Base-by-base conservation (phyloP, 2,329 filamentous ascomycete species). In the Xylaria sp. region DNA sequence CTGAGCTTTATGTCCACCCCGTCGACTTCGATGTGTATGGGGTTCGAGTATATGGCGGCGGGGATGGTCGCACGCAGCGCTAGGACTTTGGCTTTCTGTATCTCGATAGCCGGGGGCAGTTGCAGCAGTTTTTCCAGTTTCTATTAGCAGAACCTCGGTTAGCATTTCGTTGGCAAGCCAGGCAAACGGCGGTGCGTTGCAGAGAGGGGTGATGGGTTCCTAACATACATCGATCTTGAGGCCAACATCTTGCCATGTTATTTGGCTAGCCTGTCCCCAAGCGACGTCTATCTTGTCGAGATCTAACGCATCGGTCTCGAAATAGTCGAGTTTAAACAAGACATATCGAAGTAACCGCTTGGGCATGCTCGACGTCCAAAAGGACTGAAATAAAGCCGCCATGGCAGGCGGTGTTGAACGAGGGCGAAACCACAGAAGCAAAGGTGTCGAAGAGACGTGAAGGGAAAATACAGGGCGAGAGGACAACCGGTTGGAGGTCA, bases 341-440 rank as follows among this genome's bases (percentile, higher is more conserved):
- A 89, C 92, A 80, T 95, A 97, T 69, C 92, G 89, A 68, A 98
- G 85, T 71, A 98, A 84, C 76, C 90, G 89, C 84, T 95, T 96
- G 79, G 94, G 92, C 82, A 96, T 92, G 70, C 87, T 91, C 67
- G 92, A 87, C 75, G 78, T 82, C 71, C 82, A 79, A 72, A 88
- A 87, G 61, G 82, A 83, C 77, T 83, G 89, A 72, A 95, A 85
- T 75, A 92, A 88, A 74, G 85, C 88, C 57, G 89, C 87, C 91
- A 94, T 93, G 76, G 64, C 76, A 75, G 64, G 58, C 42, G 53
- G 47, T 55, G 43, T 35, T 60, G 57, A 47, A 37, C 17, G 38
- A 47, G 21, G 38, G 23, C 37, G 42, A 46, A 40, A 65, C 40
- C 40, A 47, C 49, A 31, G 50, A 54, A 51, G 53, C 17, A 33